These are phyloP conservation scores for Aaosphaeria arxii DNA, from an alignment of 2,329 filamentous ascomycete genomes.

Conservation along the genomic window DNA sequence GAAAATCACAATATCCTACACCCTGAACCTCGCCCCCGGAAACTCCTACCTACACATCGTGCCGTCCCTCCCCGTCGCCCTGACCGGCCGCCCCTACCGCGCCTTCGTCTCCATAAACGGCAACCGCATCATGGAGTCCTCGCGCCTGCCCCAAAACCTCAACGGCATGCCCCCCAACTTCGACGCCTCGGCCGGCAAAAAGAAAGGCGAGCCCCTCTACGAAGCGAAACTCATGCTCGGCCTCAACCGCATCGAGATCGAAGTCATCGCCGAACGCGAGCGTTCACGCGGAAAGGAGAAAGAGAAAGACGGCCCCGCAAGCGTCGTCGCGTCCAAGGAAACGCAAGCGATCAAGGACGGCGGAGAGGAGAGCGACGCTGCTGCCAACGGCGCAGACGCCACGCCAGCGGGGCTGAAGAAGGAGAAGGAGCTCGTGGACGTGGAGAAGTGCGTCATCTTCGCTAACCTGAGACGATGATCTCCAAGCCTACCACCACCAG, in stretches of 20 bases:
- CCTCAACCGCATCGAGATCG: slow-evolving; percentile 74
- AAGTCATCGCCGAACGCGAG: slow-evolving; percentile 69
- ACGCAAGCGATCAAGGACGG: background rate
- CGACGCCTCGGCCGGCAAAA: slow-evolving; percentile 32
- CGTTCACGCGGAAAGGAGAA: slow-evolving; percentile 32
- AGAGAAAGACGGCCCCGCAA: slow-evolving; percentile 6
- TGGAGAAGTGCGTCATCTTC: slow-evolving; percentile 76
- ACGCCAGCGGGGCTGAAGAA: slow-evolving; percentile 32
- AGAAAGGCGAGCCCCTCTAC: slow-evolving; percentile 64
- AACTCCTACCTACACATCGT: slow-evolving; percentile 71
- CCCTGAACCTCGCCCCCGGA: slow-evolving; percentile 64
- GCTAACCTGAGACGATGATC: slow-evolving; percentile 60
- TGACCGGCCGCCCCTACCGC: slow-evolving; percentile 70
- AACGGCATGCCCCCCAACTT: slow-evolving; percentile 18
- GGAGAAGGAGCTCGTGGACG: slow-evolving; percentile 51
- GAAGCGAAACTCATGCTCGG: slow-evolving; percentile 70
- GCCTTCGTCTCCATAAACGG: slow-evolving; percentile 72
- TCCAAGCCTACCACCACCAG: background rate
- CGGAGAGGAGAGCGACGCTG: too few relatives aligned
- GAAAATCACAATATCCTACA: slow-evolving; percentile 68
- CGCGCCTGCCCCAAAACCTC: slow-evolving; percentile 50
- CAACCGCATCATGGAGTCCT: slow-evolving; percentile 58
- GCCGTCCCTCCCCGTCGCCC: slow-evolving; percentile 60
- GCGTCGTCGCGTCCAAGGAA: slow-evolving; percentile 43
- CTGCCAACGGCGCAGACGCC: slow-evolving; percentile 30